Base-by-base conservation (phyloP, 257 asterid genomes). In the Apocynum venetum region DNA sequence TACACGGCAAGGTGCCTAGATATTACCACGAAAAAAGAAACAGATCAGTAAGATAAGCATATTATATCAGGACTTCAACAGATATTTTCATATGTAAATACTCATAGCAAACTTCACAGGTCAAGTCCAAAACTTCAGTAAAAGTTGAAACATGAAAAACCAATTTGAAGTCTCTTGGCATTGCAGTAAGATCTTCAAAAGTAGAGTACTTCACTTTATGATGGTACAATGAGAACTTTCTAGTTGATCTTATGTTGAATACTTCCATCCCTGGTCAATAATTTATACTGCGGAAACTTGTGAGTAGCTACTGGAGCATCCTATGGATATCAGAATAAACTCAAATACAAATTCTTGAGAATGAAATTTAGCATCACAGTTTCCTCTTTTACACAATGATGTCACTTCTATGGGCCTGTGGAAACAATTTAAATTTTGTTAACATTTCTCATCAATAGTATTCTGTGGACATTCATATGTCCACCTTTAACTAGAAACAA, bases 1-100 rank as follows among this genome's bases (percentile, higher is more conserved):
- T 75, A 92, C 92, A 40, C 93, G 90, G 83, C 86, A 85, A 82
- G 98, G 97, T 63, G 97, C 98, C 98, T 94, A 51, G 15, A 80
- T 36, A 40, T 41, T 17, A 78, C 59, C 76, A 76, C 40, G 11
- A 44, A 20, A 72, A 70, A 36, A 75, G 57, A 68, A 76, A 77
- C 1, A 46, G 14, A 66, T 40, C 59, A 65, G 47, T 46, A 41
- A 13, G 71, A 66, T 66, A 15, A 64, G 11, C 20, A 11, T 65
- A 40, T 0, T 9, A 14, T 36, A 38, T 65, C 71, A 65, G n/a
- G 69, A 63, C 17, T 6, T n/a, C 12, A 35, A 11, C 5, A 36
- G 64, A n/a, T 11, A 57, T 57, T n/a, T 19, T 57, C 17, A 1
- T 19, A 43, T 41, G 38, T 13, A 17, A 17, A 44, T n/a, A 68